phyloP scores from a whole-genome alignment of 176 grass and related monocot genomes.

The Alopecurus myosuroides region DNA sequence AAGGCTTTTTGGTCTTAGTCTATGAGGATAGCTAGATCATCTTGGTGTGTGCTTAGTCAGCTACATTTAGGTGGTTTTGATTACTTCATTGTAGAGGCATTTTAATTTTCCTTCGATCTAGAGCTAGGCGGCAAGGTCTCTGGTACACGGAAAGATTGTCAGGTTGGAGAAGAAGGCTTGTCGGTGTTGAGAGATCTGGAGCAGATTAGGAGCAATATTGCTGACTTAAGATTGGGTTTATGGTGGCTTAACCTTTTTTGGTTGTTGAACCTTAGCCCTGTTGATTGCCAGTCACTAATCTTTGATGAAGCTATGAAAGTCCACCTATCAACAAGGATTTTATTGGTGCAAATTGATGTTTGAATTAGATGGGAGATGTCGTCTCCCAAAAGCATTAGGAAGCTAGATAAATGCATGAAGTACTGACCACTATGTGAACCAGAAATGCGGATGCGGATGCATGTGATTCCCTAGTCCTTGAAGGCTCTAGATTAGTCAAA shows the following conservation, averaged over 20 bases:
- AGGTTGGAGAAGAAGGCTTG: too few relatives aligned
- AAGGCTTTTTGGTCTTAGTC: neutral
- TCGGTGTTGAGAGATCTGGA: too few relatives aligned
- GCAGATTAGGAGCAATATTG: too few relatives aligned
- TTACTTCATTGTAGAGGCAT: too few relatives aligned
- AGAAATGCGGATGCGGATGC: slow-evolving; percentile 72
- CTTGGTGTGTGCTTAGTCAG: neutral
- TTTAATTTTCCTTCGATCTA: too few relatives aligned
- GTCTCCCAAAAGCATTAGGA: neutral
- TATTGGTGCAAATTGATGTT: neutral
- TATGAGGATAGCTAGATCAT: neutral
- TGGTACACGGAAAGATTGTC: too few relatives aligned
- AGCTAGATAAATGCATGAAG: neutral
- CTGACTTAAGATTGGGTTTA: too few relatives aligned
- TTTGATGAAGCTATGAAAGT: neutral
- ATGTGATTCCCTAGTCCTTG: slow-evolving; percentile 72
- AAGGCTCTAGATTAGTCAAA: slow-evolving; percentile 56
- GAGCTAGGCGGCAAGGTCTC: too few relatives aligned
- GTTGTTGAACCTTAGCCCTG: too few relatives aligned
- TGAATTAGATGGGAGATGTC: neutral
- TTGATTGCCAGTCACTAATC: too few relatives aligned
- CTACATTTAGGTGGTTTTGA: too few relatives aligned
- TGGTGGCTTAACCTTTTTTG: too few relatives aligned
- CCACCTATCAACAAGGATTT: neutral
- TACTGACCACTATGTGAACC: neutral